Evolutionary conservation across 2,329 filamentous ascomycete genomes (phyloP).

Genomic region (Xylariaceae sp.): DNA sequence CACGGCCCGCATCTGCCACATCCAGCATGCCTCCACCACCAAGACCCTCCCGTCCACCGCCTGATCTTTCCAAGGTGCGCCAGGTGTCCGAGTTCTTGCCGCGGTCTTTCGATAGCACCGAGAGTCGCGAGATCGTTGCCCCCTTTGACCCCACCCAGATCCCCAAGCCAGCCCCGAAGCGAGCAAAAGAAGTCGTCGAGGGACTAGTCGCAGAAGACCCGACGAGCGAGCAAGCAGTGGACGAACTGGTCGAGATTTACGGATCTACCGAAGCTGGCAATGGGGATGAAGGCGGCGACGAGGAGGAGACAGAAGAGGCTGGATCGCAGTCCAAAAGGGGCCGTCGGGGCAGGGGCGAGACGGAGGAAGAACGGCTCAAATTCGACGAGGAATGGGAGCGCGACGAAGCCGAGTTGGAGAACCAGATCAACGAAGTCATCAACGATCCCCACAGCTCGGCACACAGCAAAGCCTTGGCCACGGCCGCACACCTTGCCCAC

Average conservation of each 20-base stretch:
- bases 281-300: slow-evolving; percentile 26
- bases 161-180: slow-evolving; percentile 22
- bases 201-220: slow-evolving; percentile 28
- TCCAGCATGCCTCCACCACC: slow-evolving; percentile 30
- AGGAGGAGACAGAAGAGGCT: slow-evolving; percentile 26
- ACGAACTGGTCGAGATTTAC: slow-evolving; percentile 35
- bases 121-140: slow-evolving; percentile 24
- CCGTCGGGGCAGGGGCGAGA: slow-evolving; percentile 12
- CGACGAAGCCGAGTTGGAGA: slow-evolving; percentile 60
- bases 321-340: slow-evolving; percentile 11
- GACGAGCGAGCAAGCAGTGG: slow-evolving; percentile 37
- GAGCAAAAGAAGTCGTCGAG: slow-evolving; percentile 23
- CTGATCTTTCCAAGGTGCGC: slow-evolving; percentile 26
- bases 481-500: slow-evolving; percentile 49
- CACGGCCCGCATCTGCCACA: slow-evolving; percentile 19
- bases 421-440: slow-evolving; percentile 66
- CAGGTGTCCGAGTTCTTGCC: slow-evolving; percentile 29
- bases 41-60: slow-evolving; percentile 25
- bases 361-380: slow-evolving; percentile 39
- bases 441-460: slow-evolving; percentile 51
- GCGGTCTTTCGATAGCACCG: slow-evolving; percentile 24
- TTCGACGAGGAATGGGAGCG: slow-evolving; percentile 59
- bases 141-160: slow-evolving; percentile 28
- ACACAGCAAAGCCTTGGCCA: slow-evolving; percentile 53
- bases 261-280: slow-evolving; percentile 29